Conservation (phyloP, 2,329 filamentous ascomycete species). For the Cladophialophora psammophila region DNA sequence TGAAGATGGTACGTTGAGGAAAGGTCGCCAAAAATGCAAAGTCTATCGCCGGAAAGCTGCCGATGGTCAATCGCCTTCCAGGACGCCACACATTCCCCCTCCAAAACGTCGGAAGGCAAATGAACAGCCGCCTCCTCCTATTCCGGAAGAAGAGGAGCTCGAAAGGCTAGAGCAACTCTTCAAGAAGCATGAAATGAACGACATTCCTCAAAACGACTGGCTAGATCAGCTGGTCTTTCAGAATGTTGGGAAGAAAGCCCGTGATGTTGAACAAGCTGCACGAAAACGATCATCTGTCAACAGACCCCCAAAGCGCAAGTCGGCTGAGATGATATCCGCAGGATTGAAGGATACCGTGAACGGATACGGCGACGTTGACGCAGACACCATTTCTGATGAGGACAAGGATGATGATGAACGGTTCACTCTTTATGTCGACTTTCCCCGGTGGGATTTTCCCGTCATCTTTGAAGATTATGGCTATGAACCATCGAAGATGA, state of each 20-base stretch:
- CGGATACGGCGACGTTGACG: conserved; percentile 46
- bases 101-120: conserved; percentile 62
- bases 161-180: conserved; percentile 88
- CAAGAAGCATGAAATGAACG: conserved; percentile 98
- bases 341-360: conserved; percentile 50
- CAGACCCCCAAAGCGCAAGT: conserved; percentile 46
- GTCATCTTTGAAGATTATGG: conserved; percentile 95
- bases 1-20: conserved; percentile 86
- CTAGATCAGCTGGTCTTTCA: conserved; percentile 93
- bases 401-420: conserved; percentile 64
- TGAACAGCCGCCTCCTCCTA: conserved; percentile 54
- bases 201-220: conserved; percentile 93
- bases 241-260: conserved; percentile 78
- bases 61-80: conserved; percentile 81
- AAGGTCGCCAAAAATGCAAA: conserved; percentile 89
- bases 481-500: conserved; percentile 84
- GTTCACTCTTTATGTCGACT: conserved; percentile 87
- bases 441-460: conserved; percentile 93
- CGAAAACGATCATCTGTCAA: conserved; percentile 60
- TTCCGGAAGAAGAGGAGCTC: conserved; percentile 82
- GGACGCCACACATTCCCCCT: conserved; percentile 74
- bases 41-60: conserved; percentile 82
- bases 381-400: conserved; percentile 46
- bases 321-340: conserved; percentile 15
- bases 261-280: conserved; percentile 69